Base-by-base conservation (phyloP, 2,329 filamentous ascomycete genomes). In the Graphium sp. region DNA sequence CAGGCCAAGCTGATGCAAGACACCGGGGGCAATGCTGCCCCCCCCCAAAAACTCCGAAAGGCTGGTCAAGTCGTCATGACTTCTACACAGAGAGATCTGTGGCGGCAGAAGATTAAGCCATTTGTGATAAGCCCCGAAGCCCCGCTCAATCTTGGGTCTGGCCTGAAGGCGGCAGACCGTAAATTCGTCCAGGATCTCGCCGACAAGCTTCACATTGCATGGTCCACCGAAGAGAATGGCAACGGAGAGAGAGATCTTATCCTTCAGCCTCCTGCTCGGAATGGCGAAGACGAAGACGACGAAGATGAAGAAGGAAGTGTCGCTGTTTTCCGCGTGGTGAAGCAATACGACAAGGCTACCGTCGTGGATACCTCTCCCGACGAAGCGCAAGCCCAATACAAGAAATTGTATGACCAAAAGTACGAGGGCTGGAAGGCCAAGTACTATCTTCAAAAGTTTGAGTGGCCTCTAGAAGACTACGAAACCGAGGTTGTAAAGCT, bases 371-470 rank as follows among this genome's bases (percentile, higher is more conserved):
- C 82, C 26, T 77, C 78, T 2, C 58, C 75, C 2, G 80, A 84
- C 38, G 79, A 93, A 42, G 78, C 78, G 11, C 75, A 89, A 47
- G 65, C 70, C 28, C 69, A 76, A 12, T 79, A 87, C 50, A 71
- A 92, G 41, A 66, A 76, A 47, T 76, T 89, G 41, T 98, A 98
- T 49, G 74, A 94, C 41, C 60, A 80, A 39, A 93, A 91, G 46
- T 95, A 95, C 46, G 61, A 74, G 35, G 69, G 74, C 32, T 98
- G 89, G 89, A 98, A 94, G 58, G 76, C 91, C 49, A 75, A 80
- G 35, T 93, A 98, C 53, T 98, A 98, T 53, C 61, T 69, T 37
- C 70, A 73, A 32, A 98, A 95, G 49, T 94, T 94, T 40, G 78
- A 78, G 30, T 98, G 87, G 84, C 72, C 75, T 11, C 60, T 79